Conservation (phyloP, 176 grass and related monocot genomes). For the Panicum miliaceum region DNA sequence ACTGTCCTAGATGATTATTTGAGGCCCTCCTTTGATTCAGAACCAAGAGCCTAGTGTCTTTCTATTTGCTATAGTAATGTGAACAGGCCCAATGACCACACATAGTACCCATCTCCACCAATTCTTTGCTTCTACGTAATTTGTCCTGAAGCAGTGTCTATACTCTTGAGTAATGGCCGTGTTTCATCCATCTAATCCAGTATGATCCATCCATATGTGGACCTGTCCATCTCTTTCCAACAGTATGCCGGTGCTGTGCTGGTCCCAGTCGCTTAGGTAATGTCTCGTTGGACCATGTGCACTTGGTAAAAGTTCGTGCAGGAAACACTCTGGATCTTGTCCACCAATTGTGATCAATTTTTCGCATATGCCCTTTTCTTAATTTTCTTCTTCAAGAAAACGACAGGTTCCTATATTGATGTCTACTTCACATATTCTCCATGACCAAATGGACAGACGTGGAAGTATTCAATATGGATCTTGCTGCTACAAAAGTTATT, state of each 20-base stretch:
- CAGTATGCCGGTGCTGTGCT: slow-evolving; percentile 16
- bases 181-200: neutral
- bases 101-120: slow-evolving; percentile 5
- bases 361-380: neutral
- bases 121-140: neutral
- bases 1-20: neutral
- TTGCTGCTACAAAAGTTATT: slow-evolving; percentile 28
- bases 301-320: slow-evolving; percentile 31
- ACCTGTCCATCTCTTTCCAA: slow-evolving; percentile 24
- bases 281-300: slow-evolving; percentile 33
- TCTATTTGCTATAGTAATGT: neutral
- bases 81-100: slow-evolving; percentile 9
- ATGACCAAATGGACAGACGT: slow-evolving; percentile 13
- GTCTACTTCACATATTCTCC: slow-evolving; percentile 23
- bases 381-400: slow-evolving; percentile 13
- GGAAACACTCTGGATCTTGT: slow-evolving; percentile 21
- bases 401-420: slow-evolving; percentile 10
- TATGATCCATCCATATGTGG: neutral
- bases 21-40: neutral
- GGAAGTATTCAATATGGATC: slow-evolving; percentile 28
- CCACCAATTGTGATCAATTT: slow-evolving; percentile 19
- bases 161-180: neutral
- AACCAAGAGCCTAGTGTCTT: neutral
- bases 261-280: slow-evolving; percentile 23
- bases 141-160: neutral